These are phyloP conservation scores for Guadua angustifolia DNA, from an alignment of 176 grass and related monocot genomes.

Conservation along the genomic window DNA sequence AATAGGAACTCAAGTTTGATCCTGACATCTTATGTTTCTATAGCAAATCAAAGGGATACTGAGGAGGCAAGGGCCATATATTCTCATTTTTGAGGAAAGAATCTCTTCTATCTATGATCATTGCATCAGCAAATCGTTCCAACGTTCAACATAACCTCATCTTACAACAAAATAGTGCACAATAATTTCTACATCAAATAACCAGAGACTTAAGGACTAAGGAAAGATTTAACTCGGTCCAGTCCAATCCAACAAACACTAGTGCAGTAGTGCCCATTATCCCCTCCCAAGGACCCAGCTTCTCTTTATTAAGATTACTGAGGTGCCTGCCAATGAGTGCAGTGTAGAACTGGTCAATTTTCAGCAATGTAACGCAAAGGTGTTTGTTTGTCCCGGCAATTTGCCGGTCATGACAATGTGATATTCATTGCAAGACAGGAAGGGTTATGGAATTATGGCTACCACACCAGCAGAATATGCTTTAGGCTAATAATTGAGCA, in stretches of 20 bases:
- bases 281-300: conserved; percentile 45
- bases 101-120: not conserved
- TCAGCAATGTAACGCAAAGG: conserved; percentile 35
- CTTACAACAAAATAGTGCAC: not conserved
- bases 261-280: conserved; percentile 59
- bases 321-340: conserved; percentile 47
- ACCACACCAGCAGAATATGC: conserved; percentile 46
- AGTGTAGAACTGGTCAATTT: conserved; percentile 30
- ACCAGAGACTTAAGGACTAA: conserved; percentile 62
- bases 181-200: conserved; percentile 22
- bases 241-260: conserved; percentile 57
- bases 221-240: conserved; percentile 55
- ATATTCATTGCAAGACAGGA: conserved; percentile 42
- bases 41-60: not conserved
- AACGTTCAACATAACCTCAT: conserved; percentile 7
- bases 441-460: conserved; percentile 48
- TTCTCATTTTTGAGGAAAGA: conserved; percentile 29
- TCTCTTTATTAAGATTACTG: conserved; percentile 35
- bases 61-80: not conserved
- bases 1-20: not conserved
- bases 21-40: not conserved
- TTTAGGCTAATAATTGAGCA: conserved; percentile 61
- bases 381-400: conserved; percentile 41
- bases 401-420: conserved; percentile 46
- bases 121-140: conserved; percentile 5